A percentile compares a stretch with the other conserved stretches of the same genome.
Conservation (phyloP, 441 rosid species). For the Viola pubescens region DNA sequence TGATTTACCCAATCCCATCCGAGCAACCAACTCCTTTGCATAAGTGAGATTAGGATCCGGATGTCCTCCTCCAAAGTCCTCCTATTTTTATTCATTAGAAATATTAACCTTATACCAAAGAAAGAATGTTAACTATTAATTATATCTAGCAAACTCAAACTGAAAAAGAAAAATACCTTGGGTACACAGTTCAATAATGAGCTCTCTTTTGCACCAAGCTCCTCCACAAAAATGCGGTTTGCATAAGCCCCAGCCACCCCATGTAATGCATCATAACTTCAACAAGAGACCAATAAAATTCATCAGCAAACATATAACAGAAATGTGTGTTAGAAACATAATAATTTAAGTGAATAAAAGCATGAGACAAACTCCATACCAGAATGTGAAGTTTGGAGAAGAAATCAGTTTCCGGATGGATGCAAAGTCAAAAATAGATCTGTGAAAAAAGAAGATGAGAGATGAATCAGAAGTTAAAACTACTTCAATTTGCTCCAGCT, state of each 20-base stretch:
- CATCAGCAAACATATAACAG: not conserved
- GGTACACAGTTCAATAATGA: constrained; percentile 82
- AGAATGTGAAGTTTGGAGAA: constrained; percentile 81
- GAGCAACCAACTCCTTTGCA: constrained; percentile 90
- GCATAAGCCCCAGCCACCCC: constrained; percentile 99
- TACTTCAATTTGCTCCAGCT: not conserved
- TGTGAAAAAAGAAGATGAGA: constrained; percentile 17
- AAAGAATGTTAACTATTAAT: not conserved
- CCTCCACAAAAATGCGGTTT: constrained; percentile 83
- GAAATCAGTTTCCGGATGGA: constrained; percentile 66
- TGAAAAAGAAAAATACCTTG: constrained; percentile 42
- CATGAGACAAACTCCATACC: constrained; percentile 41
- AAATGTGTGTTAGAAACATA: constrained; percentile 1
- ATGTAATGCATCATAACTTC: constrained; percentile 87
- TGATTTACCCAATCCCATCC: constrained; percentile 90
- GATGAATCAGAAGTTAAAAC: not conserved
- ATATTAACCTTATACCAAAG: constrained; percentile 1
- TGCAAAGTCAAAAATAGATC: constrained; percentile 90
- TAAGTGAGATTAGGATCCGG: constrained; percentile 98
- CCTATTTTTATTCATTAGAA: constrained; percentile 35
- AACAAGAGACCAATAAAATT: constrained; percentile 14
- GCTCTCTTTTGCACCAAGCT: constrained; percentile 81
- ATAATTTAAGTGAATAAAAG: constrained; percentile 4
- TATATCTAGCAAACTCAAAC: constrained; percentile 9
- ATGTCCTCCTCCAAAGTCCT: constrained; percentile 99